Conservation (phyloP, 208 protist species). For the Trichomonas tenax region DNA sequence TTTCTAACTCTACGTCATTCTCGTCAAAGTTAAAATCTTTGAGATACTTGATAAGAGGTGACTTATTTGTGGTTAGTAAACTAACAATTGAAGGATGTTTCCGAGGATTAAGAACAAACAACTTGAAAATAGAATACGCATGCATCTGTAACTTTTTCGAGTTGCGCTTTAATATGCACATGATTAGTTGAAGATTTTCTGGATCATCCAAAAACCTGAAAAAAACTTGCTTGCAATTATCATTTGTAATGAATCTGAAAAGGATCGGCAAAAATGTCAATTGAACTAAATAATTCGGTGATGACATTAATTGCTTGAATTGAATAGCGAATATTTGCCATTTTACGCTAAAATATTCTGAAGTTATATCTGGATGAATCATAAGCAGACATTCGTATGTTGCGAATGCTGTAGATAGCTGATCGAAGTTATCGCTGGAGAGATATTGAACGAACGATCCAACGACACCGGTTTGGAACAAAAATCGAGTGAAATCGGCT, state of each 20-base stretch:
- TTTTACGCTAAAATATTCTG: not conserved
- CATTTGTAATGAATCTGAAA: not conserved
- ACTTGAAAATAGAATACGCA: not conserved
- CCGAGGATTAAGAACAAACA: not conserved
- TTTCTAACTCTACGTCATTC: not conserved
- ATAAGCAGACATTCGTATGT: not conserved
- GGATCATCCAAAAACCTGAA: not conserved
- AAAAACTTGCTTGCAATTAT: not conserved
- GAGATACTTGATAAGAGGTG: not conserved
- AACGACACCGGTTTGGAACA: not conserved
- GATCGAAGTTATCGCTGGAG: not conserved
- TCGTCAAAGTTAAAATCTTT: not conserved
- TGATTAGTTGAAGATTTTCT: constrained; percentile 8
- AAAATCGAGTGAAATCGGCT: not conserved
- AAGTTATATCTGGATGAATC: not conserved
- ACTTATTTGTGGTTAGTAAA: not conserved
- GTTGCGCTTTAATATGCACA: not conserved
- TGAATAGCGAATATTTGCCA: not conserved
- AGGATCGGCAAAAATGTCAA: not conserved
- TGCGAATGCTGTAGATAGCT: not conserved
- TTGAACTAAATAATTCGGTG: constrained; percentile 9
- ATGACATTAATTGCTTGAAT: not conserved
- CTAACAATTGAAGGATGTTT: not conserved
- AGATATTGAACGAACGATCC: constrained; percentile 2
- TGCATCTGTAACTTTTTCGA: not conserved